Evolutionary conservation across 2,329 filamentous ascomycete species (phyloP).

Genomic region (Ophiognomonia clavigignenti-juglandacearum): DNA sequence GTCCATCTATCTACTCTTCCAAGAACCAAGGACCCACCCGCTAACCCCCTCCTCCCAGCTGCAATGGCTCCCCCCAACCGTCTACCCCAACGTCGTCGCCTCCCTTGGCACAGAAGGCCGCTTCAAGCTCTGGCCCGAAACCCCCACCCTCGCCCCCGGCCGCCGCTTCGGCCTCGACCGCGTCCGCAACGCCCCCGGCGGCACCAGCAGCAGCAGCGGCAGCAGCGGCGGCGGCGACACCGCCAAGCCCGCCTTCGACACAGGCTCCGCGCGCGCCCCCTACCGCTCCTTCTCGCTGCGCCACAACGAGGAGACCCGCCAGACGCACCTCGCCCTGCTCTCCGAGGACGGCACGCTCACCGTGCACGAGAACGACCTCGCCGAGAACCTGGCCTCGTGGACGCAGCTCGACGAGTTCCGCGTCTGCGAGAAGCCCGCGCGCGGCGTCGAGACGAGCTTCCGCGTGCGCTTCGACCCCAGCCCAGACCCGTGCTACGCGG

Average conservation of each 20-base stretch:
- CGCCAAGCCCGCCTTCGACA: slow-evolving; percentile 50
- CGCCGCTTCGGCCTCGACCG: slow-evolving; percentile 72
- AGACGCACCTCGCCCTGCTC: slow-evolving; percentile 81
- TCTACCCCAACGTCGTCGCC: slow-evolving; percentile 79
- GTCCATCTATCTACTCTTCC: slow-evolving; percentile 1
- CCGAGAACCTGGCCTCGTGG: slow-evolving; percentile 76
- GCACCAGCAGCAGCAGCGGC: slow-evolving; percentile 78
- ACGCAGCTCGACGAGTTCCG: slow-evolving; percentile 69
- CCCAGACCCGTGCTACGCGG: slow-evolving; percentile 71
- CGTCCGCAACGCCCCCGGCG: slow-evolving; percentile 34
- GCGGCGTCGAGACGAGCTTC: slow-evolving; percentile 85
- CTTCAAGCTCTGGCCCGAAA: slow-evolving; percentile 90
- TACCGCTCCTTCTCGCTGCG: slow-evolving; percentile 85
- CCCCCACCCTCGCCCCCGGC: slow-evolving; percentile 73
- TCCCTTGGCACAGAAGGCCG: slow-evolving; percentile 86
- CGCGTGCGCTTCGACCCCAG: slow-evolving; percentile 85
- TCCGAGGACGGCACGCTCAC: slow-evolving; percentile 76
- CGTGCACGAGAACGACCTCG: slow-evolving; percentile 80
- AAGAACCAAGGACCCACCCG: too few species aligned
- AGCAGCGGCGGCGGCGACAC: slow-evolving; percentile 41
- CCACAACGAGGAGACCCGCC: slow-evolving; percentile 69
- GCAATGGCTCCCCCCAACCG: slow-evolving; percentile 87
- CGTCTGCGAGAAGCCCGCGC: slow-evolving; percentile 63
- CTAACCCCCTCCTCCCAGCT: slow-evolving; percentile 54
- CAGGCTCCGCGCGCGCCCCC: slow-evolving; percentile 54